Evolutionary conservation across 345 rosid species (phyloP).

Genomic region (Angophora floribunda): DNA sequence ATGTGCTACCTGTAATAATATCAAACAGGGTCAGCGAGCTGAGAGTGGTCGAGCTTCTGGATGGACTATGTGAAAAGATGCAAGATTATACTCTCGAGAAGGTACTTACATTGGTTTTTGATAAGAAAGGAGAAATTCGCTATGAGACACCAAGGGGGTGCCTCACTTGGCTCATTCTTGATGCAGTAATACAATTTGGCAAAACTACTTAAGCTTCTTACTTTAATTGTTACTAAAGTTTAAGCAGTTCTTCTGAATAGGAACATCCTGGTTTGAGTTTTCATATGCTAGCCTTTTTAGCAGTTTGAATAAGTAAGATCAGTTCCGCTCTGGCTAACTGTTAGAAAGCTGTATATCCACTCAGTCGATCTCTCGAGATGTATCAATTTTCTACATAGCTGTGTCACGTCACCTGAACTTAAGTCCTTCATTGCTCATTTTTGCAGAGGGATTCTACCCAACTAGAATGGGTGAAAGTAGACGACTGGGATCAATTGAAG

Average conservation of each 20-base stretch:
- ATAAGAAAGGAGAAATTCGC: not conserved
- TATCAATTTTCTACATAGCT: not conserved
- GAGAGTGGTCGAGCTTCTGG: slow-evolving; percentile 86
- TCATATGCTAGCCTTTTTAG: not conserved
- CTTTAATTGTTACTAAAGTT: not conserved
- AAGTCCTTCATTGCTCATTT: not conserved
- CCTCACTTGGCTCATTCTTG: not conserved
- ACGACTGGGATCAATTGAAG: slow-evolving; percentile 47
- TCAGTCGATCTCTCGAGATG: not conserved
- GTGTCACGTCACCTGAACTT: not conserved
- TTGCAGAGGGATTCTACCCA: slow-evolving; percentile 49
- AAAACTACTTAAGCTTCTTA: not conserved
- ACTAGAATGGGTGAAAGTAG: slow-evolving; percentile 61
- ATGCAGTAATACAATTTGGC: not conserved
- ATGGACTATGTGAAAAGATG: slow-evolving; percentile 92
- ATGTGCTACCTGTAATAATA: not conserved
- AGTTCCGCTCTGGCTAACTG: not conserved
- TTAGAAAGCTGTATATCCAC: not conserved
- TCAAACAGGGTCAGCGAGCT: slow-evolving; percentile 72
- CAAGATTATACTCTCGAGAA: slow-evolving; percentile 84
- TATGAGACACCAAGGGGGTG: not conserved
- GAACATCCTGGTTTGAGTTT: not conserved
- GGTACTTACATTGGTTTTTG: slow-evolving; percentile 15
- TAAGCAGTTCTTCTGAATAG: not conserved
- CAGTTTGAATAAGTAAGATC: not conserved